Percentiles rank a stretch among this genome's conserved stretches.
These are phyloP conservation scores for Paecilomyces sp. DNA, from an alignment of 2,329 filamentous ascomycete genomes.

Conservation along the genomic window DNA sequence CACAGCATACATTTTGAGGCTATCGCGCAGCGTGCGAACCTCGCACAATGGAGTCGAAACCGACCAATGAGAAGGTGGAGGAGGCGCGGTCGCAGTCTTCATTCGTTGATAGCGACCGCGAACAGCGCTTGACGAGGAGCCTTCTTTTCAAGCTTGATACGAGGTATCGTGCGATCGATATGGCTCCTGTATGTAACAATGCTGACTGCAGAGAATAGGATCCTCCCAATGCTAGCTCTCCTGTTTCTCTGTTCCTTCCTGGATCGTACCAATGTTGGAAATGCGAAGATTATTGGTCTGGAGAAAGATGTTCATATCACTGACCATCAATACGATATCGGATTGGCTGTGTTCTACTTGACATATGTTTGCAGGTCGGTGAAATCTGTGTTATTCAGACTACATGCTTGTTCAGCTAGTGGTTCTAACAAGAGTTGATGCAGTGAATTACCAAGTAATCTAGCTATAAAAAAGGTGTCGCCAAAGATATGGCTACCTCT, in stretches of 20 bases:
- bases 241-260: constrained; percentile 60
- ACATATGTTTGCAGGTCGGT: constrained; percentile 49
- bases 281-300: constrained; percentile 59
- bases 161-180: constrained; percentile 27
- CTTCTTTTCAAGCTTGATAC: constrained; percentile 22
- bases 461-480: constrained; percentile 55
- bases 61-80: no score
- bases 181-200: not conserved
- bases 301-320: constrained; percentile 52
- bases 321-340: constrained; percentile 57
- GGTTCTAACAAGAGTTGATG: not conserved
- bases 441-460: constrained; percentile 58
- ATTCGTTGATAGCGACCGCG: no score
- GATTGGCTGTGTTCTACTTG: constrained; percentile 58
- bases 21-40: no score
- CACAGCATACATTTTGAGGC: no score
- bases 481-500: constrained; percentile 55
- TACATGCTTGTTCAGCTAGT: constrained; percentile 1
- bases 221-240: constrained; percentile 56
- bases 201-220: constrained; percentile 29
- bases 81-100: no score
- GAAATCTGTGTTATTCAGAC: not conserved
- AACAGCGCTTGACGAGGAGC: no score
- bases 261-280: constrained; percentile 67
- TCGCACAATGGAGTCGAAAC: no score